Percentiles rank a stretch among this genome's conserved stretches.
Evolutionary conservation across 1,284 basidiomycete species (phyloP).

Genomic region (Ganoderma multipileum): DNA sequence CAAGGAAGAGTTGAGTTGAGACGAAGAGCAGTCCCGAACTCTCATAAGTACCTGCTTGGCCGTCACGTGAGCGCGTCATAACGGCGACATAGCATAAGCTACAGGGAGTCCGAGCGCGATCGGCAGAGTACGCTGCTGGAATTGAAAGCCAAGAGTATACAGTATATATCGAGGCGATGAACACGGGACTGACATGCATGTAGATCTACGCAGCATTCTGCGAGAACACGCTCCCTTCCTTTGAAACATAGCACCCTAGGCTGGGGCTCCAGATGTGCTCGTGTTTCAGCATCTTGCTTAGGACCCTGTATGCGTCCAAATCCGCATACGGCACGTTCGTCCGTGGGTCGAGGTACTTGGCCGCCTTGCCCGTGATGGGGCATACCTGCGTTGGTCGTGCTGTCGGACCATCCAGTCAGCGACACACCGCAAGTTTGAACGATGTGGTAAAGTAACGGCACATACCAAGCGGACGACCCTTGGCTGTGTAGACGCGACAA

Average conservation of each 20-base stretch:
- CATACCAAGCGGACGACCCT: slow-evolving; percentile 66
- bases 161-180: not conserved
- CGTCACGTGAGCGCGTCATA: slow-evolving; percentile 22
- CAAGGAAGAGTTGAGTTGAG: slow-evolving; percentile 2
- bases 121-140: not conserved
- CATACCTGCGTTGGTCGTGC: slow-evolving; percentile 69
- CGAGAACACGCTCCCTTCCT: slow-evolving; percentile 26
- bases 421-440: not conserved
- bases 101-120: not conserved
- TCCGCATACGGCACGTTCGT: slow-evolving; percentile 82
- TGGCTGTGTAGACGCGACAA: slow-evolving; percentile 64
- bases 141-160: not conserved
- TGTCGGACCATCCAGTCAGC: slow-evolving; percentile 34
- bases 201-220: slow-evolving; percentile 5
- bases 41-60: not conserved
- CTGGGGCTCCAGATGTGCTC: slow-evolving; percentile 69
- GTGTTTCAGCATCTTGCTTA: slow-evolving; percentile 66
- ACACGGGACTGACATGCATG: not conserved
- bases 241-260: slow-evolving; percentile 58
- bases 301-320: slow-evolving; percentile 64
- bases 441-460: slow-evolving; percentile 18
- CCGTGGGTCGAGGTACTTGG: slow-evolving; percentile 77
- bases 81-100: too few species aligned
- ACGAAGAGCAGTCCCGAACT: not conserved
- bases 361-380: slow-evolving; percentile 67